phyloP scores from a whole-genome alignment of 768 basidiomycete genomes.

The Lentinula detonsa region DNA sequence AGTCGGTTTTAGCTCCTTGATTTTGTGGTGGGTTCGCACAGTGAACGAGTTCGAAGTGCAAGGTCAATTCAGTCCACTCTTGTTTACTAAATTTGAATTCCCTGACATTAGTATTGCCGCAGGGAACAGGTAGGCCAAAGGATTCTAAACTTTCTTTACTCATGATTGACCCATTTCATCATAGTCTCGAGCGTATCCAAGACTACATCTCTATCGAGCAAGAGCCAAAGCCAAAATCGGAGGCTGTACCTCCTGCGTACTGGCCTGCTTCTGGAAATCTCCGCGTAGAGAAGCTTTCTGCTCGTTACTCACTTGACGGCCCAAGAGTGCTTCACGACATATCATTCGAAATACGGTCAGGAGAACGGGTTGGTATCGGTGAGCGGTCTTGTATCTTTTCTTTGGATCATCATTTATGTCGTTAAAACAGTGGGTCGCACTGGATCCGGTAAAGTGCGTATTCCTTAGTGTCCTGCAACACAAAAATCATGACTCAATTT shows the following conservation, averaged over 20 bases:
- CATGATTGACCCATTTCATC: not conserved
- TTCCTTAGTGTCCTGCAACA: not conserved
- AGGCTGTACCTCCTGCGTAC: slow-evolving; percentile 45
- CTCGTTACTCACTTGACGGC: slow-evolving; percentile 40
- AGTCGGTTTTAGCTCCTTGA: slow-evolving; percentile 10
- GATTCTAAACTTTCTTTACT: not conserved
- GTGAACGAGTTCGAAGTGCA: slow-evolving; percentile 20
- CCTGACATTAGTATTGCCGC: not conserved
- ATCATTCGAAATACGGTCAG: slow-evolving; percentile 44
- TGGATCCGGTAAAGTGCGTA: slow-evolving; percentile 37
- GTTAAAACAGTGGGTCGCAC: slow-evolving; percentile 31
- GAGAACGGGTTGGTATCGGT: slow-evolving; percentile 53
- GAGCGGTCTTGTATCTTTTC: not conserved
- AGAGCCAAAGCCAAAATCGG: slow-evolving; percentile 26
- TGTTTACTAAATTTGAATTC: not conserved
- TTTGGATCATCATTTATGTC: not conserved
- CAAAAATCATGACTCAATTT: not conserved
- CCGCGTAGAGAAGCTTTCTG: slow-evolving; percentile 43
- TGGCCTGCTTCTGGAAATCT: slow-evolving; percentile 55
- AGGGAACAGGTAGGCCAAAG: slow-evolving; percentile 9
- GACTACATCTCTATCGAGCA: slow-evolving; percentile 37
- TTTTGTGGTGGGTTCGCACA: slow-evolving; percentile 15
- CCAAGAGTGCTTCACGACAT: slow-evolving; percentile 50
- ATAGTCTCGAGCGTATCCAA: slow-evolving; percentile 14
- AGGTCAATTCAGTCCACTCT: slow-evolving; percentile 9